A percentile compares a stretch with the other conserved stretches of the same genome.
Conservation (phyloP, 2,329 filamentous ascomycete species). For the Penicillium sp. region DNA sequence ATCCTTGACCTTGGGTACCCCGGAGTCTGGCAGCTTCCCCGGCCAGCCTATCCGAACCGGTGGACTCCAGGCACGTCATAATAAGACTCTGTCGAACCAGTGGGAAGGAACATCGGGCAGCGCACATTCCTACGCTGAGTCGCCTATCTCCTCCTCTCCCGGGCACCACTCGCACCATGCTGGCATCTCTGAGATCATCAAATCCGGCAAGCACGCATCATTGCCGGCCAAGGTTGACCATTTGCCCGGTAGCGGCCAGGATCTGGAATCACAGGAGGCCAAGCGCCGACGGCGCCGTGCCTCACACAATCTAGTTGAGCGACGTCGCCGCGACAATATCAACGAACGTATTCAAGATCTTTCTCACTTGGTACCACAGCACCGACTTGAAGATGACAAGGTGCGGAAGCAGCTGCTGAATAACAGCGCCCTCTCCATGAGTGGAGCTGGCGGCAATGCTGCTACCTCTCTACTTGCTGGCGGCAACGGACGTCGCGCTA, state of each 20-base stretch:
- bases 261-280: slow-evolving; percentile 78
- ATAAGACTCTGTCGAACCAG: slow-evolving; percentile 80
- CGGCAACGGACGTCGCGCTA: slow-evolving; percentile 73
- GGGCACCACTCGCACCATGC: slow-evolving; percentile 52
- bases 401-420: slow-evolving; percentile 91
- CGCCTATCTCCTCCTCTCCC: slow-evolving; percentile 85
- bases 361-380: slow-evolving; percentile 83
- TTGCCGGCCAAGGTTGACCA: slow-evolving; percentile 78
- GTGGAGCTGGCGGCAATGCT: slow-evolving; percentile 52
- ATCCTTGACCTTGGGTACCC: slow-evolving; percentile 65
- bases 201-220: slow-evolving; percentile 75
- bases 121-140: slow-evolving; percentile 79
- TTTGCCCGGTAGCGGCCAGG: slow-evolving; percentile 37
- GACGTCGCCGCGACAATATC: slow-evolving; percentile 92
- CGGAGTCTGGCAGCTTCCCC: slow-evolving; percentile 67
- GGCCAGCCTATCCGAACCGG: slow-evolving; percentile 72
- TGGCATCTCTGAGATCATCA: slow-evolving; percentile 83
- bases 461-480: slow-evolving; percentile 86
- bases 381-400: slow-evolving; percentile 94
- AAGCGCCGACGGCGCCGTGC: slow-evolving; percentile 88
- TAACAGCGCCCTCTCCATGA: slow-evolving; percentile 82
- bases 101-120: slow-evolving; percentile 87
- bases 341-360: slow-evolving; percentile 97
- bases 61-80: slow-evolving; percentile 58
- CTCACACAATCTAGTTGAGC: slow-evolving; percentile 94